Base-by-base conservation (phyloP, 2,329 filamentous ascomycete genomes). In the Lasiodiplodia sp. region DNA sequence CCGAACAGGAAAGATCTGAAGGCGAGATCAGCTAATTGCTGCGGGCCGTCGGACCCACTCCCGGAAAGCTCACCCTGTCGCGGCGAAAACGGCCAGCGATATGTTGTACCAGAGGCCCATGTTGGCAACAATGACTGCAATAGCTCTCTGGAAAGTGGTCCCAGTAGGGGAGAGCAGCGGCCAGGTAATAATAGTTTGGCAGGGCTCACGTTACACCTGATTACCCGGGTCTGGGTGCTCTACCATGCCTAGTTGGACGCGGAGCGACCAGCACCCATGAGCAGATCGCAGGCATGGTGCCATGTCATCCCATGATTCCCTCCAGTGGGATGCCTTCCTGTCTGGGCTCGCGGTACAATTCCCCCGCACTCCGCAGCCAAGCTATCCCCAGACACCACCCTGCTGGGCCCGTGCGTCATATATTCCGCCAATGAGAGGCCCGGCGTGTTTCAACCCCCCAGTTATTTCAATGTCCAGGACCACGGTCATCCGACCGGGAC, bases 91-190 rank as follows among this genome's bases (percentile, higher is more conserved):
- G 25, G 81, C 80, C 38, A 83, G 75, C 11, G 74, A 74, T 63
- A 82, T 71, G 68, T 82, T 83, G 75, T 82, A 83, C 56, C 78
- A 55, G 67, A 78, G 77, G 60, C 81, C 81, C 81, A 83, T 83
- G 3, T 66, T 56, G 51, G 52, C 47, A 28, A 56, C 14, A 21
- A 47, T 57, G 7, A n/a, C 34, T 47, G 55, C 55, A 58, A 18
- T 34, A 38, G 21, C 52, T 55, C 16, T 31, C 16, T 31, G 18
- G 28, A 23, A 5, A 16, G 23, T 51, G 25, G 28, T 21, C 14
- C 40, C 28, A 49, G 23, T 25, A 37, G 40, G 34, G 47, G 58
- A 51, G 44, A 21, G 44, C 44, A 21, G 44, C 18, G 40, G 40
- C 23, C 40, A 34, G 58, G 25, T 63, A 63, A 63, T 63, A 63